Percentiles rank a stretch among this genome's conserved stretches.
Conservation (phyloP, 2,329 filamentous ascomycete species). For the Diaporthe eres region DNA sequence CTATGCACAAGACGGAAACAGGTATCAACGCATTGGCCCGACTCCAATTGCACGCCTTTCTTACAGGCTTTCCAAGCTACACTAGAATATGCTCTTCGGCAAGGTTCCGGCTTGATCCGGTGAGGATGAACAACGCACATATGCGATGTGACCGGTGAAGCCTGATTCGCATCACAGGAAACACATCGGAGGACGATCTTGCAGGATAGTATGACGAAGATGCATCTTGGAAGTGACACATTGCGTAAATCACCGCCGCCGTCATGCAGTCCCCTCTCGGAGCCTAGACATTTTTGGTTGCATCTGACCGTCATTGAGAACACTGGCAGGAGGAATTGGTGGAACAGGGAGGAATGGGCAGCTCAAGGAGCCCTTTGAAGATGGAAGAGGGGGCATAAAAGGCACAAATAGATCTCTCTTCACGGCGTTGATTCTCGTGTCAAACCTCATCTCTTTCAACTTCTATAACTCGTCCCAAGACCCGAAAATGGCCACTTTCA, state of each 20-base stretch:
- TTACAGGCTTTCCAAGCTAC: not conserved
- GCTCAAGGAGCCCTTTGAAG: not conserved
- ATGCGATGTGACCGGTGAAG: not conserved
- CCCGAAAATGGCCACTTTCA: constrained; percentile 27
- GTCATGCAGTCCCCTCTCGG: not conserved
- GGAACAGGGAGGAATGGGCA: not conserved
- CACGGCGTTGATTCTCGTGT: not conserved
- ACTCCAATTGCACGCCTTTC: not conserved
- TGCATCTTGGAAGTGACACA: not conserved
- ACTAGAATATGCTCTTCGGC: not conserved
- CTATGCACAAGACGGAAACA: not conserved
- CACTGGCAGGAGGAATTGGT: not conserved
- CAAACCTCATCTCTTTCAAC: not conserved
- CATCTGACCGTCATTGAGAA: not conserved
- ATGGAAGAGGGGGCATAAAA: not conserved
- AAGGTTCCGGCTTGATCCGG: not conserved
- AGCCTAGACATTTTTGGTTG: not conserved
- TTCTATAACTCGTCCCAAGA: not conserved
- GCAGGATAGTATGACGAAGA: not conserved
- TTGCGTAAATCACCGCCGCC: no score
- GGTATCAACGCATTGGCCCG: not conserved
- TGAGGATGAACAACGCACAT: not conserved
- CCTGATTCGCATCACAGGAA: not conserved
- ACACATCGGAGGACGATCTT: not conserved
- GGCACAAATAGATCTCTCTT: not conserved